Evolutionary conservation across 228 moss, liverwort and hornwort species (phyloP), one percentile per base, ranked within the genome.

Genomic region (Sphagnum magellanicum): DNA sequence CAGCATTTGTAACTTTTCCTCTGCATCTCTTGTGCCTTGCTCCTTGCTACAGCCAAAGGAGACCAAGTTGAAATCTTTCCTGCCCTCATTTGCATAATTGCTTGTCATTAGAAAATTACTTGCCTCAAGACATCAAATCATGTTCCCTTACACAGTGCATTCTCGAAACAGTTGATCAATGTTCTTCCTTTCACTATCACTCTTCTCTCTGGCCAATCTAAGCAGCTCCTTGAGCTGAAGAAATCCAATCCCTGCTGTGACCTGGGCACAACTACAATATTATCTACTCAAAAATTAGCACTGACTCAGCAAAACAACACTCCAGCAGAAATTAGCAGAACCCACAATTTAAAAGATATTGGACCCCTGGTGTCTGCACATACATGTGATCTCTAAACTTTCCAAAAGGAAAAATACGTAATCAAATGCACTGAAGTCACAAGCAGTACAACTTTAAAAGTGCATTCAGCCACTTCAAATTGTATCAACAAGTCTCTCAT

Each of bases 201-300:
- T 88, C 48, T 77, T 81, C 48, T 76, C 80, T 61, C 72, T 81
- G 1, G 74, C 51, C 49, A 12, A 61, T 60, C 59, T 73, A 5
- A 88, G 67, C 50, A 62, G 75, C 5, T 85, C 79, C 65, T 75
- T 72, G 10, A 91, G 73, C 10, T 88, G 71, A 60, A 79, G 67
- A 64, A 83, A 51, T 14, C 79, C 81, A 65, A 77, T 49, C 72
- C 88, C 88, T 72, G 70, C 53, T 65, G 74, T 76, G 67, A 94
- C 81, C 91, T 93, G 78, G 70, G 32, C 32, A 32, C 32, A 2
- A 32, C 1, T 32, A 32, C 32, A 32, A 32, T 32, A 32, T 32
- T 32, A 32, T 32, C 32, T 32, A 32, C 32, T 32, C 32, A 32
- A 32, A 32, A 32, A 32, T 32, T 32, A 32, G 32, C 32, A 32